Conservation (phyloP, 2,329 filamentous ascomycete genomes). For the Atkinsonella hypoxylon region DNA sequence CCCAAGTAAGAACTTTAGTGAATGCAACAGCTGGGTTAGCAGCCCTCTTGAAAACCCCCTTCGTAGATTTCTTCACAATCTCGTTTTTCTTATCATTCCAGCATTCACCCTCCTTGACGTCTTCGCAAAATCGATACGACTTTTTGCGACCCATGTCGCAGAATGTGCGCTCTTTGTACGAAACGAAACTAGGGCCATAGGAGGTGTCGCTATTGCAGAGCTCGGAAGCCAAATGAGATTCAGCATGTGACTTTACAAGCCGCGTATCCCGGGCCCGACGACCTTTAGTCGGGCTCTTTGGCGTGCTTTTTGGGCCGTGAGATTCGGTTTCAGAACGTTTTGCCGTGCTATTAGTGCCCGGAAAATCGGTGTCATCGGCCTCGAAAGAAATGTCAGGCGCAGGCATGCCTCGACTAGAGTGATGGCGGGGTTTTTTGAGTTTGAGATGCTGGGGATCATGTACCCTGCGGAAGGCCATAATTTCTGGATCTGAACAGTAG, state of each 20-base stretch:
- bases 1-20: neutral
- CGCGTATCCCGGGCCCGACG: neutral
- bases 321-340: neutral
- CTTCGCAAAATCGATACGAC: conserved; percentile 8
- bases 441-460: too few relatives aligned
- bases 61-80: neutral
- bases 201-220: conserved; percentile 7
- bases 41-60: neutral
- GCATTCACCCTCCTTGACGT: conserved; percentile 6
- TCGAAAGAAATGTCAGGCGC: too few relatives aligned
- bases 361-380: too few relatives aligned
- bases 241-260: neutral
- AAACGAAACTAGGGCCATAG: conserved; percentile 8
- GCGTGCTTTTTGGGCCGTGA: neutral
- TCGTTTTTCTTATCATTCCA: conserved; percentile 9
- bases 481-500: neutral
- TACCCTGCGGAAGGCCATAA: too few relatives aligned
- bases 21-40: neutral
- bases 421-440: too few relatives aligned
- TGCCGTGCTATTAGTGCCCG: too few relatives aligned
- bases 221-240: conserved; percentile 1
- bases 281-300: neutral
- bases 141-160: conserved; percentile 11
- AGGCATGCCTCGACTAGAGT: too few relatives aligned
- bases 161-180: conserved; percentile 10